A percentile compares a stretch with the other conserved stretches of the same genome.
These are phyloP conservation scores for Favolaschia claudopus DNA, from an alignment of 768 basidiomycete genomes.

Conservation along the genomic window DNA sequence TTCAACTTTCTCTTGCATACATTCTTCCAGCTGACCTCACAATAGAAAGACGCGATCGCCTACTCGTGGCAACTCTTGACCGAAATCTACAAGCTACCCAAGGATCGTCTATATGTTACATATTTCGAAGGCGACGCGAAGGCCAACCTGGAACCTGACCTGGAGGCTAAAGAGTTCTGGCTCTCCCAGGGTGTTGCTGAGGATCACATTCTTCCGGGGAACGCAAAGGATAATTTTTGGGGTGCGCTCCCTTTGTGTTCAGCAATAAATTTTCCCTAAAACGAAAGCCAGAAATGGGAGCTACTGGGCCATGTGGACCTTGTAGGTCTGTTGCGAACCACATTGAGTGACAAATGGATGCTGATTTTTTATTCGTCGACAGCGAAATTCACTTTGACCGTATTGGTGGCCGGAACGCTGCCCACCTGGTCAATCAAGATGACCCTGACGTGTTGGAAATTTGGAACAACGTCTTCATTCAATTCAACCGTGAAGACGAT, in stretches of 20 bases:
- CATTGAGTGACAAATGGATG: background rate
- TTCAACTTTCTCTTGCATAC: background rate
- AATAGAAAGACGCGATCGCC: slow-evolving; percentile 87
- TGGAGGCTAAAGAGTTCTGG: slow-evolving; percentile 90
- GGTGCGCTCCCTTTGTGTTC: slow-evolving; percentile 57
- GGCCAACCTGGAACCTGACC: slow-evolving; percentile 85
- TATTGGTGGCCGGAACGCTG: slow-evolving; percentile 96
- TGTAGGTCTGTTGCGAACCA: slow-evolving; percentile 66
- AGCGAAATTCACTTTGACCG: slow-evolving; percentile 98
- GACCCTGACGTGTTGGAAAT: slow-evolving; percentile 98
- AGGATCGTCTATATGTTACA: slow-evolving; percentile 93
- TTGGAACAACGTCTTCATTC: slow-evolving; percentile 99
- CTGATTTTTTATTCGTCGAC: slow-evolving; percentile 9
- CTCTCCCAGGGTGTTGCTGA: slow-evolving; percentile 87
- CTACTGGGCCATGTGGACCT: slow-evolving; percentile 97
- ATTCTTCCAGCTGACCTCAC: slow-evolving; percentile 6
- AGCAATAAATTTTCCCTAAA: slow-evolving; percentile 3
- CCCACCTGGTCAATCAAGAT: slow-evolving; percentile 92
- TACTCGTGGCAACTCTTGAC: slow-evolving; percentile 98
- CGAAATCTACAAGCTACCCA: slow-evolving; percentile 84
- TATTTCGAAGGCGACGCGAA: slow-evolving; percentile 97
- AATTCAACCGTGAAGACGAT: slow-evolving; percentile 95
- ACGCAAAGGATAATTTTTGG: slow-evolving; percentile 99
- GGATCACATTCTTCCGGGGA: slow-evolving; percentile 91
- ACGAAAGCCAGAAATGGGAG: slow-evolving; percentile 85